Conservation (phyloP, 345 rosid species). For the Lenwebbia sp. region DNA sequence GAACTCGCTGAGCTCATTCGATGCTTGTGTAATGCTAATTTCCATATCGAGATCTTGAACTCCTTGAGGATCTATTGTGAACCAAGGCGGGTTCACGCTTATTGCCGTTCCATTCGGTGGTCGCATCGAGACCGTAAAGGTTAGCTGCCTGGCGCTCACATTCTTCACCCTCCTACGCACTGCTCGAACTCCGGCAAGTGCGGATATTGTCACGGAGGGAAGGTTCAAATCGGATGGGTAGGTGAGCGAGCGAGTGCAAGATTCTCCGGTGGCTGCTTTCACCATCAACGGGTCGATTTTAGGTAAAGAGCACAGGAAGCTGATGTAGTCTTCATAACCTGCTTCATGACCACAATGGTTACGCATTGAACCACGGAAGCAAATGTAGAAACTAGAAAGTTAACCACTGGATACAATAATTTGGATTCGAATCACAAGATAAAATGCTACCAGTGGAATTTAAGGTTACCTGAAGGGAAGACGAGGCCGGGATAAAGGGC, state of each 20-base stretch:
- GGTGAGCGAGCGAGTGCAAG: conserved; percentile 30
- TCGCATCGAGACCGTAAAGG: conserved; percentile 35
- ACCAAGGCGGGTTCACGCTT: conserved; percentile 48
- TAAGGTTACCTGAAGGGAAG: conserved; percentile 38
- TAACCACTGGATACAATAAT: not conserved
- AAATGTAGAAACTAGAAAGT: not conserved
- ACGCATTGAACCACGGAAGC: not conserved
- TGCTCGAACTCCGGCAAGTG: conserved; percentile 21
- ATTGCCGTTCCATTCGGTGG: conserved; percentile 57
- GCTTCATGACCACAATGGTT: conserved; percentile 1
- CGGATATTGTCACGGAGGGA: conserved; percentile 64
- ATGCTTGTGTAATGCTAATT: conserved; percentile 27
- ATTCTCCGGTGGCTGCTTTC: conserved; percentile 37
- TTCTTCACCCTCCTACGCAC: conserved; percentile 49
- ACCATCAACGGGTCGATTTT: conserved; percentile 14
- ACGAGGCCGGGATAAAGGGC: conserved; percentile 83
- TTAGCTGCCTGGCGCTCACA: conserved; percentile 39
- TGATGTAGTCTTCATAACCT: conserved; percentile 58
- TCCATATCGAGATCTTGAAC: conserved; percentile 40
- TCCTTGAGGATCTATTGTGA: conserved; percentile 31
- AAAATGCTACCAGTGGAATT: not conserved
- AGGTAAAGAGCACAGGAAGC: conserved; percentile 67
- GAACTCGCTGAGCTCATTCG: conserved; percentile 35
- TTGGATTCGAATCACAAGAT: not conserved
- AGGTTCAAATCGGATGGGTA: conserved; percentile 64